These are phyloP conservation scores for Pistacia vera DNA, from an alignment of 345 rosid genomes.

Conservation along the genomic window DNA sequence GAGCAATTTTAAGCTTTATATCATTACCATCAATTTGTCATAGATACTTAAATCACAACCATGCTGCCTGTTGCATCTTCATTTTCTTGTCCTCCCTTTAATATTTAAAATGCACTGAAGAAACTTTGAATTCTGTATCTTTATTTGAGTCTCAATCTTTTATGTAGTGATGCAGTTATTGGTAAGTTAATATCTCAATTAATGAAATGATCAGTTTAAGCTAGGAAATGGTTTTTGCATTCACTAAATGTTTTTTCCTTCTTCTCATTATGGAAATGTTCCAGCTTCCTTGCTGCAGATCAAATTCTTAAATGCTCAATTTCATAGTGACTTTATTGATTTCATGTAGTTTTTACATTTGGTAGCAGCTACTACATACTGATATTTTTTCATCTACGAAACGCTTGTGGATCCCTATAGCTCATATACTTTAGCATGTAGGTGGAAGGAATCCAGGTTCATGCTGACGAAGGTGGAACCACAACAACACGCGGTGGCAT, in stretches of 20 bases:
- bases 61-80: background rate
- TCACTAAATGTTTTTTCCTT: background rate
- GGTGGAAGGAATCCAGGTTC: constrained; percentile 76
- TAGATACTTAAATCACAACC: background rate
- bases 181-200: background rate
- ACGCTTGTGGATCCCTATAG: background rate
- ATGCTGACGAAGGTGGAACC: constrained; percentile 72
- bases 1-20: constrained; percentile 6
- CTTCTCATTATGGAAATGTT: background rate
- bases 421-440: constrained; percentile 24
- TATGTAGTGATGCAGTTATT: background rate
- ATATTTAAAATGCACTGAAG: background rate
- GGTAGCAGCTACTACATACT: background rate
- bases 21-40: background rate
- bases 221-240: constrained; percentile 7
- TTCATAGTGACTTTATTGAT: background rate
- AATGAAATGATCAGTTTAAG: background rate
- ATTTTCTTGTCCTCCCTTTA: background rate
- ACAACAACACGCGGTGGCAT: constrained; percentile 66
- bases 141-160: background rate
- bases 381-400: background rate
- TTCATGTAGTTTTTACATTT: background rate
- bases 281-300: background rate
- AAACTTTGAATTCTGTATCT: background rate
- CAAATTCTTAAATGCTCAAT: background rate